Evolutionary conservation across 768 basidiomycete genomes (phyloP).

Genomic region (Lactarius quietus): DNA sequence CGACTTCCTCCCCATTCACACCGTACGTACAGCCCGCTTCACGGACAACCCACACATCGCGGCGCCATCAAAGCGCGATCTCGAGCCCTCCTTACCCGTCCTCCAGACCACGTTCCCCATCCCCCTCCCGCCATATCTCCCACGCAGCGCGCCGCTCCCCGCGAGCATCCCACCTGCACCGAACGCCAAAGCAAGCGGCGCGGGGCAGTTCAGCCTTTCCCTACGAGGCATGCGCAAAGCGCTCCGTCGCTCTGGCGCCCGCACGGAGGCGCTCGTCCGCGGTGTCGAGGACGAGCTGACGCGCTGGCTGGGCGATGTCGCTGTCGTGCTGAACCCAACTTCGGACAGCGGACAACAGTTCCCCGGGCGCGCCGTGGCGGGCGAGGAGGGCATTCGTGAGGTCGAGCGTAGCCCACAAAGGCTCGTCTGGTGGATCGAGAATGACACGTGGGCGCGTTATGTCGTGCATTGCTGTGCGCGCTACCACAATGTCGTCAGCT

Average conservation of each 20-base stretch:
- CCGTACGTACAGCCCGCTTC: slow-evolving; percentile 54
- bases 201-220: slow-evolving; percentile 73
- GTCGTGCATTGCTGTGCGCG: slow-evolving; percentile 81
- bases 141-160: slow-evolving; percentile 55
- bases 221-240: slow-evolving; percentile 70
- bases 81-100: slow-evolving; percentile 41
- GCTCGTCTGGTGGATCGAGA: slow-evolving; percentile 68
- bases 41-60: slow-evolving; percentile 69
- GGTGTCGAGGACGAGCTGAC: slow-evolving; percentile 63
- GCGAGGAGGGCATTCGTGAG: slow-evolving; percentile 56
- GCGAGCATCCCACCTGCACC: slow-evolving; percentile 37
- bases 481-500: slow-evolving; percentile 76
- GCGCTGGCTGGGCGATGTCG: slow-evolving; percentile 58
- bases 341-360: slow-evolving; percentile 29
- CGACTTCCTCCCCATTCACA: background rate
- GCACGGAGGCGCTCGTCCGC: slow-evolving; percentile 59
- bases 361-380: slow-evolving; percentile 48
- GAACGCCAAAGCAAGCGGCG: slow-evolving; percentile 53
- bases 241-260: slow-evolving; percentile 57
- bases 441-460: slow-evolving; percentile 74
- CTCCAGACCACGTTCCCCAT: slow-evolving; percentile 64
- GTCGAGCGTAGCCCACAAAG: slow-evolving; percentile 60
- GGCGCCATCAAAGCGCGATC: slow-evolving; percentile 56
- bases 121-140: slow-evolving; percentile 68
- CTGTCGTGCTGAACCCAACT: slow-evolving; percentile 51